phyloP scores from a whole-genome alignment of 2,329 filamentous ascomycete species.

The Monilinia aucupariae region DNA sequence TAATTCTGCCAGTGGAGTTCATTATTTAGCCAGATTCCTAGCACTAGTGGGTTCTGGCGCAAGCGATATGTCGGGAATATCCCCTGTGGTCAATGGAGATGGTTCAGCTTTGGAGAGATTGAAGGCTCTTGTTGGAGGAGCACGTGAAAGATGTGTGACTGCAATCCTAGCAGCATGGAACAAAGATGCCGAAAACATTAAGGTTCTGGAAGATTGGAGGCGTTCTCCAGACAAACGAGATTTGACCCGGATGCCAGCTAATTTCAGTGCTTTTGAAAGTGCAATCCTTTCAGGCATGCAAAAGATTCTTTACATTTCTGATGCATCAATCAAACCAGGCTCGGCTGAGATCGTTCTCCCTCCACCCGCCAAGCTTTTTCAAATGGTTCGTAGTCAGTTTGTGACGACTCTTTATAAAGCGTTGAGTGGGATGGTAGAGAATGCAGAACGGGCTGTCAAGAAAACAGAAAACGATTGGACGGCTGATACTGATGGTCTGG shows the following conservation, averaged over 20 bases:
- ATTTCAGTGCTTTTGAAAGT: slow-evolving; percentile 81
- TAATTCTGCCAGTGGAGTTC: slow-evolving; percentile 85
- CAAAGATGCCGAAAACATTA: slow-evolving; percentile 86
- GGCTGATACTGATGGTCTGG: slow-evolving; percentile 32
- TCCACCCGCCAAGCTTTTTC: slow-evolving; percentile 78
- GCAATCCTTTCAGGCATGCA: slow-evolving; percentile 81
- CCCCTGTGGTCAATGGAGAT: slow-evolving; percentile 54
- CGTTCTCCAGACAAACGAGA: slow-evolving; percentile 75
- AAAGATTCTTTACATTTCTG: slow-evolving; percentile 88
- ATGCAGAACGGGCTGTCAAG: slow-evolving; percentile 71
- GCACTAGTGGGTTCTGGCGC: slow-evolving; percentile 79
- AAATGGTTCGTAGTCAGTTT: slow-evolving; percentile 88
- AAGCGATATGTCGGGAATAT: slow-evolving; percentile 74
- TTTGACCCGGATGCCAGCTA: slow-evolving; percentile 82
- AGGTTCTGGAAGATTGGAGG: slow-evolving; percentile 90
- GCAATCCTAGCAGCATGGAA: slow-evolving; percentile 90
- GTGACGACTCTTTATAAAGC: slow-evolving; percentile 92
- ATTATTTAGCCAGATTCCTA: slow-evolving; percentile 80
- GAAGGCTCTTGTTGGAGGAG: slow-evolving; percentile 66
- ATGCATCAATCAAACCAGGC: slow-evolving; percentile 61
- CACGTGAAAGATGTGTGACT: slow-evolving; percentile 78
- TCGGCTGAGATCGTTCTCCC: slow-evolving; percentile 74
- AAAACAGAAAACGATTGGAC: slow-evolving; percentile 43
- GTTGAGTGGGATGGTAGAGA: slow-evolving; percentile 92
- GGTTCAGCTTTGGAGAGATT: slow-evolving; percentile 63